These are phyloP conservation scores for Phytophthora ohioensis DNA, from an alignment of 352 stramenopile genomes.

Conservation along the genomic window DNA sequence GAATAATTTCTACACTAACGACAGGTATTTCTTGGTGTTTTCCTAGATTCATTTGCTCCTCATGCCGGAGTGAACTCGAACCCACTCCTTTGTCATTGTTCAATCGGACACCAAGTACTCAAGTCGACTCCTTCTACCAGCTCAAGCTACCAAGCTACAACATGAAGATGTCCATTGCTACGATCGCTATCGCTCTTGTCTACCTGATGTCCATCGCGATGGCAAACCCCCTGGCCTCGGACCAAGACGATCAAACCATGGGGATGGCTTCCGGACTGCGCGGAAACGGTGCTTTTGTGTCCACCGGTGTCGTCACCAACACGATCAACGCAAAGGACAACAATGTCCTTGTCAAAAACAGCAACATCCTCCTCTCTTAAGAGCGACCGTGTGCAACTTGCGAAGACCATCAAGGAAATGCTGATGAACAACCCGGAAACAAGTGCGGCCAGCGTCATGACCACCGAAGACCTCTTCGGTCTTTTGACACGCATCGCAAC, in stretches of 20 bases:
- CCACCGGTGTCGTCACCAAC: background rate
- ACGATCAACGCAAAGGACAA: background rate
- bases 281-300: background rate
- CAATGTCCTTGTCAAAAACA: background rate
- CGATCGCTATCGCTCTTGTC: constrained; percentile 16
- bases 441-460: background rate
- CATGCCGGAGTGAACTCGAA: too few relatives aligned
- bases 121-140: constrained; percentile 10
- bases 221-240: constrained; percentile 6
- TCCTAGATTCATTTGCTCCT: background rate
- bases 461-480: too few relatives aligned
- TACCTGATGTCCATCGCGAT: constrained; percentile 16
- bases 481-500: too few relatives aligned
- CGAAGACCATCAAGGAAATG: constrained; percentile 2
- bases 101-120: constrained; percentile 20
- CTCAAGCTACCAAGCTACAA: constrained; percentile 1
- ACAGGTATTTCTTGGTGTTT: constrained; percentile 2
- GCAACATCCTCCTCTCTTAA: constrained; percentile 14
- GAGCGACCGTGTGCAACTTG: constrained; percentile 27
- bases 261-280: constrained; percentile 1
- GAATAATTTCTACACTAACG: too few relatives aligned
- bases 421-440: constrained; percentile 10
- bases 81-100: constrained; percentile 28
- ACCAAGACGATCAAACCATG: constrained; percentile 16
- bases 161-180: constrained; percentile 20